Percentiles rank a stretch among this genome's conserved stretches.
These are phyloP conservation scores for Lasiosphaeriaceae sp. DNA, from an alignment of 495 filamentous ascomycete species.

Conservation along the genomic window DNA sequence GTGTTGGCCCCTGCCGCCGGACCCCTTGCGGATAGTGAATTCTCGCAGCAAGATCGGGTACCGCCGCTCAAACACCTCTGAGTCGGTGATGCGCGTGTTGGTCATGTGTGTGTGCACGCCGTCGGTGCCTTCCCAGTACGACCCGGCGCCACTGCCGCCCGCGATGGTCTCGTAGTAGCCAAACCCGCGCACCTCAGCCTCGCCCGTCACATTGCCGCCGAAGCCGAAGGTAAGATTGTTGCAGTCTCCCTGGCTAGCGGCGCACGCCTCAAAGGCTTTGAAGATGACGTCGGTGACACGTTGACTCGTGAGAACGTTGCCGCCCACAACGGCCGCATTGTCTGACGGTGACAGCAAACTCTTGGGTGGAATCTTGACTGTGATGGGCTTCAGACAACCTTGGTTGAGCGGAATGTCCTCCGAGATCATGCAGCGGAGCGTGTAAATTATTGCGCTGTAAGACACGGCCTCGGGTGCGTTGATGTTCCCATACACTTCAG, in stretches of 20 bases:
- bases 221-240: constrained; percentile 89
- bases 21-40: constrained; percentile 69
- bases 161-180: constrained; percentile 99
- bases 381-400: constrained; percentile 85
- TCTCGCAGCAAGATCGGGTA: constrained; percentile 85
- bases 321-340: constrained; percentile 88
- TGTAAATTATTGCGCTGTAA: constrained; percentile 95
- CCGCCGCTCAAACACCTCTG: constrained; percentile 90
- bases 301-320: constrained; percentile 89
- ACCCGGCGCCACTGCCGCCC: constrained; percentile 84
- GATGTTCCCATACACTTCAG: constrained; percentile 90
- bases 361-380: constrained; percentile 75
- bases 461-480: constrained; percentile 95
- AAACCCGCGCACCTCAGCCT: constrained; percentile 66
- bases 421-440: constrained; percentile 84
- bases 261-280: constrained; percentile 84
- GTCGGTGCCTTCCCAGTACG: constrained; percentile 80
- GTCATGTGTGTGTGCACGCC: constrained; percentile 98
- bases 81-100: constrained; percentile 96
- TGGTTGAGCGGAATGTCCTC: constrained; percentile 96
- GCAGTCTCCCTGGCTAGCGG: constrained; percentile 86
- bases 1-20: constrained; percentile 71
- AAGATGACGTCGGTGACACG: constrained; percentile 93
- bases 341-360: constrained; percentile 84
- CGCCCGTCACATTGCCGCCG: constrained; percentile 68